Evolutionary conservation across 1,284 basidiomycete genomes (phyloP).

Genomic region (Marasmius fiardii): DNA sequence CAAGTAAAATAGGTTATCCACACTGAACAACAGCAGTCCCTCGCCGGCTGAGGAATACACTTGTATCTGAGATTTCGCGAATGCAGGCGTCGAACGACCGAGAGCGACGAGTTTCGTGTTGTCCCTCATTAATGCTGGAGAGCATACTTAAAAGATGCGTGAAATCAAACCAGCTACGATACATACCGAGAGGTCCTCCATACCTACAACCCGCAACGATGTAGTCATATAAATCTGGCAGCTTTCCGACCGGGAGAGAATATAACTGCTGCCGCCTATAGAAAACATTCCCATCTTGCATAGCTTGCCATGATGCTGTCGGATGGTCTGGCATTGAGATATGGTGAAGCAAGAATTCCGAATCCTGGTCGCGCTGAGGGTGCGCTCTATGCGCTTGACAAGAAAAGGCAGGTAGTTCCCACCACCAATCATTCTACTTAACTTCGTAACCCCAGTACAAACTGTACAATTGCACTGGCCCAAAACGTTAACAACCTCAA

Average conservation of each 20-base stretch:
- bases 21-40: constrained; percentile 62
- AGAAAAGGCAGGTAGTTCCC: not conserved
- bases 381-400: not conserved
- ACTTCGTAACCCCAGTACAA: not conserved
- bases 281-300: constrained; percentile 76
- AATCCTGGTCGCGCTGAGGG: too few species aligned
- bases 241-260: constrained; percentile 68
- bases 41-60: constrained; percentile 75
- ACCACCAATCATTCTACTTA: not conserved
- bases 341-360: not conserved
- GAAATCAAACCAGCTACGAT: too few species aligned
- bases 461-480: not conserved
- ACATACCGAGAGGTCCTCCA: constrained; percentile 84
- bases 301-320: constrained; percentile 74
- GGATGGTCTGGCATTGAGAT: constrained; percentile 58
- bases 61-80: constrained; percentile 77
- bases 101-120: constrained; percentile 78
- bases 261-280: constrained; percentile 84
- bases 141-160: constrained; percentile 7
- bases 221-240: constrained; percentile 80
- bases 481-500: not conserved
- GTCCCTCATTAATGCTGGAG: constrained; percentile 83
- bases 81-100: constrained; percentile 54
- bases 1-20: constrained; percentile 42
- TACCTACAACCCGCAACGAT: constrained; percentile 79